These are phyloP conservation scores for Podaxis mareebaensis DNA, from an alignment of 768 basidiomycete species.

Conservation along the genomic window DNA sequence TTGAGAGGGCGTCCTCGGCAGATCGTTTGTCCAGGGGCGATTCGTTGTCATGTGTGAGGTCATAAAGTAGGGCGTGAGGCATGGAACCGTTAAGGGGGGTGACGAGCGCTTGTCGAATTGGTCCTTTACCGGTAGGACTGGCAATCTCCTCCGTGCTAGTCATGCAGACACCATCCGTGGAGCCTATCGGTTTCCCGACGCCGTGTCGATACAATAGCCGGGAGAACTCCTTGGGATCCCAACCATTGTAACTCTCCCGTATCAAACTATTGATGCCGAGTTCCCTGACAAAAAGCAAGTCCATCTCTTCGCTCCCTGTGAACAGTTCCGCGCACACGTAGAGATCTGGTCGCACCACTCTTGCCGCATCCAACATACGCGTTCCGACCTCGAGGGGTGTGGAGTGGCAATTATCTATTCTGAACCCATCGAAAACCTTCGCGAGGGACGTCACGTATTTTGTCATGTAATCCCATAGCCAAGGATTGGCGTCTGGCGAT, in stretches of 20 bases:
- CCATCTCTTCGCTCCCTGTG: conserved; percentile 94
- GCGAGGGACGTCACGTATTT: conserved; percentile 83
- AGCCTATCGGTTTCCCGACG: conserved; percentile 92
- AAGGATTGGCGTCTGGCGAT: conserved; percentile 79
- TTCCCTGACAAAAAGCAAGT: conserved; percentile 85
- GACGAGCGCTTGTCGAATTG: conserved; percentile 69
- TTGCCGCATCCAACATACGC: conserved; percentile 88
- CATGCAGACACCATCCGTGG: conserved; percentile 91
- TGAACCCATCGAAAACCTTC: conserved; percentile 88
- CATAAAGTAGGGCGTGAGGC: conserved; percentile 94
- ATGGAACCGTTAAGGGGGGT: conserved; percentile 80
- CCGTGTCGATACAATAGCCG: conserved; percentile 88
- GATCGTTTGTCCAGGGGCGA: conserved; percentile 86
- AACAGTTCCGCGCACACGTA: conserved; percentile 98
- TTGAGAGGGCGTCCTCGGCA: conserved; percentile 93
- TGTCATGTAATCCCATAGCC: conserved; percentile 93
- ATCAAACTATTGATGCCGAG: conserved; percentile 93
- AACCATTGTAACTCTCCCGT: conserved; percentile 91
- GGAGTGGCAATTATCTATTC: conserved; percentile 98
- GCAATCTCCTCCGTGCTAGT: conserved; percentile 74
- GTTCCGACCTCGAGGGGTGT: conserved; percentile 97
- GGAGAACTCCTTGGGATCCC: conserved; percentile 89
- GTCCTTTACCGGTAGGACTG: conserved; percentile 83
- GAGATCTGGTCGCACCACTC: conserved; percentile 86
- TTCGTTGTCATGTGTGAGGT: conserved; percentile 98